Percentiles rank a stretch among this genome's conserved stretches.
These are phyloP conservation scores for Leishmania amazonensis DNA, from an alignment of 208 protist species.

Conservation along the genomic window DNA sequence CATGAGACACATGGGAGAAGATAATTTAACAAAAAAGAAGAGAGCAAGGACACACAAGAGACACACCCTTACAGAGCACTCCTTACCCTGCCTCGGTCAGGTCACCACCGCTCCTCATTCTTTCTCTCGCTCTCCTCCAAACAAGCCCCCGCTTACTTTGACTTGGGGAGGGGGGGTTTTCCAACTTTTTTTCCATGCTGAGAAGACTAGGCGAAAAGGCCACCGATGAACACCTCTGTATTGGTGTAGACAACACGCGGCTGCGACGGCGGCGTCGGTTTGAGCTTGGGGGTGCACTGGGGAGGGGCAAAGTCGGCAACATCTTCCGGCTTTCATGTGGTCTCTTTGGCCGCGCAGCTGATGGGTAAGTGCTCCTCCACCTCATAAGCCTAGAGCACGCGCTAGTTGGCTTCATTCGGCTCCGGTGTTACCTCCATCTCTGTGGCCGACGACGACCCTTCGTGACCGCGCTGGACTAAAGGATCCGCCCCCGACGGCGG, in stretches of 20 bases:
- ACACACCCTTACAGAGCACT: background rate
- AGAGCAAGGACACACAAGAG: background rate
- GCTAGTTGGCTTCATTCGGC: background rate
- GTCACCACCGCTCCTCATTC: background rate
- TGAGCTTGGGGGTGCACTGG: conserved; percentile 8
- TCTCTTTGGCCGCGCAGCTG: conserved; percentile 6
- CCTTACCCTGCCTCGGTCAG: background rate
- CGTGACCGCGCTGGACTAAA: background rate
- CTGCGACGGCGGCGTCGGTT: background rate
- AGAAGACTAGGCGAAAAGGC: conserved; percentile 6
- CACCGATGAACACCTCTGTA: conserved; percentile 16
- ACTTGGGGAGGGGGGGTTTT: background rate
- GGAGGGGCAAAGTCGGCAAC: background rate
- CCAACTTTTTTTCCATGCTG: conserved; percentile 4
- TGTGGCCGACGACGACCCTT: background rate
- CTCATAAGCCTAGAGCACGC: background rate
- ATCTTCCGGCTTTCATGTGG: background rate
- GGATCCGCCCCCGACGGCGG: background rate
- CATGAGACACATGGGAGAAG: background rate
- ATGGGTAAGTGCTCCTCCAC: background rate
- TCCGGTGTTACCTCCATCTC: background rate
- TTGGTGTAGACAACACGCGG: conserved; percentile 9
- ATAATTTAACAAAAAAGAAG: background rate
- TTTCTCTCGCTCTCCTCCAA: background rate
- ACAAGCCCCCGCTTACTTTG: background rate